A percentile compares a stretch with the other conserved stretches of the same genome.
These are phyloP conservation scores for Monoraphidium neglectum DNA, from an alignment of 139 green algal genomes.

Conservation along the genomic window DNA sequence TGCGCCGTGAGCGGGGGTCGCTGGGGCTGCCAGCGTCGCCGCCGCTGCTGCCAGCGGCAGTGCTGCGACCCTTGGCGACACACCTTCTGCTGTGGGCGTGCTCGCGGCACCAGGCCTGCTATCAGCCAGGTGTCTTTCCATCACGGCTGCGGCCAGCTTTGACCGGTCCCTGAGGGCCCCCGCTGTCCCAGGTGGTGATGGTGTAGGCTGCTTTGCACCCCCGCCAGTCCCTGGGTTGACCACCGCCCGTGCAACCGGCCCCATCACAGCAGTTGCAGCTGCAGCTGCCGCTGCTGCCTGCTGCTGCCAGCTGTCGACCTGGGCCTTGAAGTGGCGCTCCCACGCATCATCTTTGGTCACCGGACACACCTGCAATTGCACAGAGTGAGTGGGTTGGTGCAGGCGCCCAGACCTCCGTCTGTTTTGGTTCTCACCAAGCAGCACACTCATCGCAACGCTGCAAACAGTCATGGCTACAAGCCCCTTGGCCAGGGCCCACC, in stretches of 20 bases:
- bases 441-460: neutral
- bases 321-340: constrained; percentile 41
- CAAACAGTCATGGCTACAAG: neutral
- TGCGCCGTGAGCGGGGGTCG: too few species aligned
- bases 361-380: constrained; percentile 23
- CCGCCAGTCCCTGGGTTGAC: neutral
- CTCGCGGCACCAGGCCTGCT: neutral
- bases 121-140: constrained; percentile 26
- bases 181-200: neutral
- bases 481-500: too few species aligned
- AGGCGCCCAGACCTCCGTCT: neutral
- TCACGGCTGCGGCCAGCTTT: constrained; percentile 8
- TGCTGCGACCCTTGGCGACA: neutral
- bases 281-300: constrained; percentile 19
- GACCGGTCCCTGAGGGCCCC: constrained; percentile 7
- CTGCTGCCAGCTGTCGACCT: constrained; percentile 50
- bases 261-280: neutral
- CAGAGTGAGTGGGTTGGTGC: neutral
- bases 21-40: too few species aligned
- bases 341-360: constrained; percentile 43
- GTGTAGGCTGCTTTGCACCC: constrained; percentile 5
- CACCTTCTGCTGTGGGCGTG: neutral
- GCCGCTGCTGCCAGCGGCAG: neutral
- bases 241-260: neutral
- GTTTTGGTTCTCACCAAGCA: neutral